phyloP scores from a whole-genome alignment of 176 grass and related monocot genomes.

The Dactylis glomerata region DNA sequence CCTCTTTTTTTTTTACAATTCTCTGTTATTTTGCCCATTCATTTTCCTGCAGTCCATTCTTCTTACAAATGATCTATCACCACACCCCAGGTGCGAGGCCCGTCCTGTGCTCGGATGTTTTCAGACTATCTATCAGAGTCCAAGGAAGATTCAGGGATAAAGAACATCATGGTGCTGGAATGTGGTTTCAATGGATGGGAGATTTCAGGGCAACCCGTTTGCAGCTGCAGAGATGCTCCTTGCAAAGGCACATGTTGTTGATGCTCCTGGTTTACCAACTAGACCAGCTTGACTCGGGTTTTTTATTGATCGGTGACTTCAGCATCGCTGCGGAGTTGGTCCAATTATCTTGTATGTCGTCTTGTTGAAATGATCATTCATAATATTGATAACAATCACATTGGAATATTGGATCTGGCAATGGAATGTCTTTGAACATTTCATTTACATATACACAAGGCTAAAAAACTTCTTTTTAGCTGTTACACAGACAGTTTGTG shows the following conservation, averaged over 20 bases:
- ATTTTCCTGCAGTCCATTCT: not conserved
- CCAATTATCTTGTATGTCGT: not conserved
- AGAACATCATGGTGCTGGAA: slow-evolving; percentile 77
- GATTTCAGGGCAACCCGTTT: slow-evolving; percentile 58
- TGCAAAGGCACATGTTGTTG: slow-evolving; percentile 52
- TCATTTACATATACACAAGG: not conserved
- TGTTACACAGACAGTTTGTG: not conserved
- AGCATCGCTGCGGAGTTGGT: not conserved
- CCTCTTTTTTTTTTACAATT: not conserved
- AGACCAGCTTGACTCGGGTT: not conserved
- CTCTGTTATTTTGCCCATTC: not conserved
- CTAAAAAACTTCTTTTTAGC: not conserved
- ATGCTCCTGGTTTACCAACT: not conserved
- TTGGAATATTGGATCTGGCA: not conserved
- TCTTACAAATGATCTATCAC: not conserved
- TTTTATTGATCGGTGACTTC: not conserved
- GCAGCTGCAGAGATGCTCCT: slow-evolving; percentile 49
- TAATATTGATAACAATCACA: not conserved
- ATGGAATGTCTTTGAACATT: slow-evolving; percentile 18
- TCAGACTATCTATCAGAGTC: slow-evolving; percentile 50
- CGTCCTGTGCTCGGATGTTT: slow-evolving; percentile 70
- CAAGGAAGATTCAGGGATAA: slow-evolving; percentile 54
- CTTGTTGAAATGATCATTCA: not conserved
- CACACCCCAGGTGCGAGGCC: slow-evolving; percentile 61
- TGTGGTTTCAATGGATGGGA: slow-evolving; percentile 85